Percentiles rank a stretch among this genome's conserved stretches.
Conservation (phyloP, 225 moss, liverwort and hornwort genomes). For the Neckera pumila region DNA sequence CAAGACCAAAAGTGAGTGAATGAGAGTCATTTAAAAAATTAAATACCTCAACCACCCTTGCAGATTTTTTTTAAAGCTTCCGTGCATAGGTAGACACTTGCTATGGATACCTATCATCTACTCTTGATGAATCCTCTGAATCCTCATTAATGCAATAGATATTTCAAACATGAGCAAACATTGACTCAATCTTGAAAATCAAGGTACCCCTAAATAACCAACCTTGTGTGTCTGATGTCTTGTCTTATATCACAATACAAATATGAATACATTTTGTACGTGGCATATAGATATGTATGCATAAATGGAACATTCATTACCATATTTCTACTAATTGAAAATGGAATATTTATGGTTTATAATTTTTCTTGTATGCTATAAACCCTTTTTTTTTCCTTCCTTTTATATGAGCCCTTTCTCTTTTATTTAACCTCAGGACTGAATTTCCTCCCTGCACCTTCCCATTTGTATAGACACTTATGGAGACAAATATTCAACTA, state of each 20-base stretch:
- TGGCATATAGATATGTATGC: background rate
- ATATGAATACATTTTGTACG: no score
- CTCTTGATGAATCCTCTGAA: no score
- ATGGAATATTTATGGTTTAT: accelerated
- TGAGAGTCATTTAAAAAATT: no score
- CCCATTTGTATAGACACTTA: background rate
- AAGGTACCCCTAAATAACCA: background rate
- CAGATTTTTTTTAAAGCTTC: background rate
- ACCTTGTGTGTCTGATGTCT: background rate
- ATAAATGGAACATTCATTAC: background rate
- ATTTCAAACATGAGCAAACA: no score
- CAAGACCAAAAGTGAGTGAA: no score
- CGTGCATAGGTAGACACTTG: no score
- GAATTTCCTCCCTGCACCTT: accelerated
- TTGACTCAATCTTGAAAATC: no score
- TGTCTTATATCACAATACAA: accelerated
- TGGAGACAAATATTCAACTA: background rate
- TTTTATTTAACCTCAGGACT: background rate
- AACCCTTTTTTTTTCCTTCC: background rate
- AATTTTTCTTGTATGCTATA: no score
- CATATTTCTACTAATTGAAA: background rate
- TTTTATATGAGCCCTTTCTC: background rate
- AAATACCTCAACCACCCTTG: no score
- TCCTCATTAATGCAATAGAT: no score
- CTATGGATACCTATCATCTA: no score